phyloP scores from a whole-genome alignment of 768 basidiomycete genomes.

The Calocybe gangraenosa region DNA sequence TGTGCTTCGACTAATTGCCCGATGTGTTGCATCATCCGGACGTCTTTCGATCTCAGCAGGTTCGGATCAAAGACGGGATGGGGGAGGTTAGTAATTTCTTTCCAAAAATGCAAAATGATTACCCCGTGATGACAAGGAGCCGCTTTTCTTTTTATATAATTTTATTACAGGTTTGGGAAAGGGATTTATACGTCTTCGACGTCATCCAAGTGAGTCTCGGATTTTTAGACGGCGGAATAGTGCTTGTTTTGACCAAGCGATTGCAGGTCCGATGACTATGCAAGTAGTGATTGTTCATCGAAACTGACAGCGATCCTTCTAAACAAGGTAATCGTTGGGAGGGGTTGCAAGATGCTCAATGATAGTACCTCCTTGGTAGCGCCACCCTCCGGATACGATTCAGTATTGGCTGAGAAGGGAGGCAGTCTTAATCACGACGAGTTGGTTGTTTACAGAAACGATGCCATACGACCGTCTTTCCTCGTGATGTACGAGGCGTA shows the following conservation, averaged over 20 bases:
- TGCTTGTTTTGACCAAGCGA: conserved; percentile 1
- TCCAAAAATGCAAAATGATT: conserved; percentile 2
- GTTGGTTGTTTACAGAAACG: conserved; percentile 64
- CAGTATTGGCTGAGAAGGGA: conserved; percentile 66
- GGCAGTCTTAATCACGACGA: conserved; percentile 70
- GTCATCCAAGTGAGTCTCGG: conserved; percentile 55
- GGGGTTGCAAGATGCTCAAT: conserved; percentile 60
- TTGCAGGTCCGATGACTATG: conserved; percentile 64
- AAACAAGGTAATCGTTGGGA: conserved; percentile 72
- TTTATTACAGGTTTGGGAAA: conserved; percentile 68
- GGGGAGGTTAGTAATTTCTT: conserved; percentile 47
- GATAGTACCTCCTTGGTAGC: conserved; percentile 52
- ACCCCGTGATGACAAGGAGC: neutral
- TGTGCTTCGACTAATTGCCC: conserved; percentile 58
- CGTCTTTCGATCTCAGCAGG: conserved; percentile 58
- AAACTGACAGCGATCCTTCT: conserved; percentile 62
- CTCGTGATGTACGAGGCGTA: conserved; percentile 64
- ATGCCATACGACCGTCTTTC: conserved; percentile 70
- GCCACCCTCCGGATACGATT: conserved; percentile 63
- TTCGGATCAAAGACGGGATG: conserved; percentile 71
- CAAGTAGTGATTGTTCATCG: conserved; percentile 52
- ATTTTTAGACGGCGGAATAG: neutral
- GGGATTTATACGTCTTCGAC: conserved; percentile 77
- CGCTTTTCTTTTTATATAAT: neutral
- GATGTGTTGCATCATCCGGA: conserved; percentile 59